Base-by-base conservation (phyloP, 805 yeast species). In the Starmerella etchellsii region DNA sequence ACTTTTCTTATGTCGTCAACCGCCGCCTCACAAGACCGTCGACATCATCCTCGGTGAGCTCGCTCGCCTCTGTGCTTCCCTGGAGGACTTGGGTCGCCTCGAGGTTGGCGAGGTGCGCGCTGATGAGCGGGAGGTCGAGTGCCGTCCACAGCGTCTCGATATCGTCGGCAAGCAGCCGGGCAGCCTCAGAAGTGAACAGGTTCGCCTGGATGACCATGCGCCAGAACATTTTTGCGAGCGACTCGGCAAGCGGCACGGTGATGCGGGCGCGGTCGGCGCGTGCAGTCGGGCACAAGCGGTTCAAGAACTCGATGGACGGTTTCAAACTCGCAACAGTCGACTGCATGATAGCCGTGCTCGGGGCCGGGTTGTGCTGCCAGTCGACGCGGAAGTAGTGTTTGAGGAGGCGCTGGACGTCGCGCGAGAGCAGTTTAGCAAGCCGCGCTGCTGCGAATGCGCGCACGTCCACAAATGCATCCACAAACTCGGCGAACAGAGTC, bases 131-230 rank as follows among this genome's bases (percentile, higher is more conserved):
- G 4, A 47, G 40, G 3, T 32, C 3, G 35, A 39, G 37, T 13
- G 22, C 25, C 3, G 35, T 33, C 54, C 68, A 63, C 9, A 68
- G 24, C 21, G 46, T 49, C 3, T 47, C 43, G 8, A 65, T 44
- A 42, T 67, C 70, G 3, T 38, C 41, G 7, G 44, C 44, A 19
- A 69, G 52, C 38, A 61, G 65, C 9, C 27, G 13, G 2, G 66
- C 68, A 4, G 70, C 69, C 8, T 32, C 25, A 4, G 25, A 21
- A 13, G 55, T 54, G 50, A 68, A 69, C 35, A 48, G 53, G 44
- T 62, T 62, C 8, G 64, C 63, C 46, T 59, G 58, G 9, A 67
- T 53, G 13, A 69, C 56, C 37, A 61, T 59, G 23, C 54, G 58
- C 53, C 62, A 64, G 36, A 69, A 54, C 39, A 65, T 64, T 16